Base-by-base conservation (phyloP, 345 rosid genomes). In the Eutrema heterophyllum region DNA sequence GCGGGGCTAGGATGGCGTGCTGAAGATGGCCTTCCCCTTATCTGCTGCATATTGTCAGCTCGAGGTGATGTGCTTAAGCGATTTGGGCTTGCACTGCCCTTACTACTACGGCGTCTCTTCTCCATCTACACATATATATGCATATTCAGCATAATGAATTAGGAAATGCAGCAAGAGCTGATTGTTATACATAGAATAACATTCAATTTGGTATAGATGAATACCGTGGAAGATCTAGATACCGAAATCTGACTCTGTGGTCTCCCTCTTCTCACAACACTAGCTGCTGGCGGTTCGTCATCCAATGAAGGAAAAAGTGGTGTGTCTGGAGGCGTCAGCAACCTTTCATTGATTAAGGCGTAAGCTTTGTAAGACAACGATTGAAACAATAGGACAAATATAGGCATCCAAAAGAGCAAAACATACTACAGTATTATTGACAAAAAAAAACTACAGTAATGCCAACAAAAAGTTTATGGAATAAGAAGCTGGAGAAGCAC, bases 51-150 rank as follows among this genome's bases (percentile, higher is more conserved):
- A 70, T 80, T 86, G 73, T 82, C 84, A 36, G 94, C 86, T 46
- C 89, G 85, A 48, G 98, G 97, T 16, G 99, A 95, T 79, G 88
- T 88, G 81, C 99, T 95, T 49, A 84, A 82, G 56, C 96, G 96
- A 82, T 85, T 95, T 64, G 99, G 99, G 78, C 99, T 95, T 63
- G 98, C 88, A 77, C 99, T 92, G 56, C 98, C 98, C 74, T 89
- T 86, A 67, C 94, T 90, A 85, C 96, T 92, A 73, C 92, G 81
- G 73, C 84, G 80, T 76, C 97, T 92, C 86, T 86, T 90, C 81
- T 90, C 99, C 97, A 90, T 87, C 99, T 92, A 83, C 83, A 83
- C 29, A 72, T 35, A 71, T 56, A 14, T 41, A 68, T 38, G 16
- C 44, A 68, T 54, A 67, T 60, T 33, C 36, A 36, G 67, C 44